These are phyloP conservation scores for Fusarium veterinarium DNA, from an alignment of 2,329 filamentous ascomycete species.

Conservation along the genomic window DNA sequence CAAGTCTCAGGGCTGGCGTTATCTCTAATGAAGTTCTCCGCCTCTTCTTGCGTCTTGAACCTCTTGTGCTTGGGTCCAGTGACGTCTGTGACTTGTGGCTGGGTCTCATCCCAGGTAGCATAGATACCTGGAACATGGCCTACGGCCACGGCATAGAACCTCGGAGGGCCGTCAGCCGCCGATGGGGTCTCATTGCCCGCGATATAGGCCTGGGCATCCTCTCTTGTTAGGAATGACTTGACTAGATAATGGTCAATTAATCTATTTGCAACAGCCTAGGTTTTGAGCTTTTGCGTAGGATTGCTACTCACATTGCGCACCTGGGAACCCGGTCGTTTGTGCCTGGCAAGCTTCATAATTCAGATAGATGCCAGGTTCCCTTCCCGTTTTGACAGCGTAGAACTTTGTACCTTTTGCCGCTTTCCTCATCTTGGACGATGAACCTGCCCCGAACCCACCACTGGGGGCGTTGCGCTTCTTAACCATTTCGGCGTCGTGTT, in stretches of 20 bases:
- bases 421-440: constrained; percentile 60
- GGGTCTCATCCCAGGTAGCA: constrained; percentile 74
- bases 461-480: constrained; percentile 47
- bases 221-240: constrained; percentile 79
- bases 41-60: constrained; percentile 76
- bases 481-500: constrained; percentile 41
- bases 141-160: constrained; percentile 71
- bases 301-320: constrained; percentile 72
- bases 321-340: constrained; percentile 70
- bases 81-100: constrained; percentile 78
- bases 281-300: background rate
- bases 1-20: constrained; percentile 59
- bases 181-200: constrained; percentile 64
- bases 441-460: constrained; percentile 23
- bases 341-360: constrained; percentile 70
- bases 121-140: constrained; percentile 71
- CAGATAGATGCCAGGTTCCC: constrained; percentile 69
- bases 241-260: constrained; percentile 59
- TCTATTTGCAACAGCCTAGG: background rate
- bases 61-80: constrained; percentile 77
- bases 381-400: constrained; percentile 71
- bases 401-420: constrained; percentile 64
- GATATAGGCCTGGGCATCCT: constrained; percentile 84
- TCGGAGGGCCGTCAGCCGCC: constrained; percentile 55
- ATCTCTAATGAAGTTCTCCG: constrained; percentile 77